Evolutionary conservation across 306 rosid genomes (phyloP).

Genomic region (Erythrophleum fordii): DNA sequence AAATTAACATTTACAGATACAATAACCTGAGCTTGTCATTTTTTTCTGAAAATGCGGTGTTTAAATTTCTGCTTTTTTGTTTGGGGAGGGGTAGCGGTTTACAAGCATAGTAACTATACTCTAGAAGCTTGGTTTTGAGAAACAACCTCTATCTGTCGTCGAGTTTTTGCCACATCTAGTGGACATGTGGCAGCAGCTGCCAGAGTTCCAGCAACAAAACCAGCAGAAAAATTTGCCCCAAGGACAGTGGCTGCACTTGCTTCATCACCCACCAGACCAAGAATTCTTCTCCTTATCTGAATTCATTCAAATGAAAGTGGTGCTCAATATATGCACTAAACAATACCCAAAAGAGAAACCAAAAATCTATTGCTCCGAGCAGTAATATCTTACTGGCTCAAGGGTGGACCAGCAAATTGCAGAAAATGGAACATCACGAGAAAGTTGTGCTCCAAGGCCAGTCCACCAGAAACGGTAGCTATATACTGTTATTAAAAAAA

Average conservation of each 20-base stretch:
- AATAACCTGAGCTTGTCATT: background rate
- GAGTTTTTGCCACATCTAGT: constrained; percentile 91
- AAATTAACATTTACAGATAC: background rate
- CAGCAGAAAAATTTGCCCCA: constrained; percentile 86
- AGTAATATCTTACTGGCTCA: constrained; percentile 74
- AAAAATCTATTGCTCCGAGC: background rate
- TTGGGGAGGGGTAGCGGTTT: background rate
- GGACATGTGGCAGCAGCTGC: constrained; percentile 97
- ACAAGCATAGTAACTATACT: background rate
- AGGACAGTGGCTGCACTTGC: constrained; percentile 61
- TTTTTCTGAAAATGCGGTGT: background rate
- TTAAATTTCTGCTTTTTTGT: constrained; percentile 17
- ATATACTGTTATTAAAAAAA: constrained; percentile 57
- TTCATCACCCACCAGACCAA: constrained; percentile 65
- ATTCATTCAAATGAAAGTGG: constrained; percentile 25
- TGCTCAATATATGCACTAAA: constrained; percentile 39
- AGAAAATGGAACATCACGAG: constrained; percentile 96
- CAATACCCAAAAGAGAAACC: constrained; percentile 24
- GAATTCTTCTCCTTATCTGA: constrained; percentile 71
- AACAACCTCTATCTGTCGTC: constrained; percentile 88
- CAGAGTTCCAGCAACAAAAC: constrained; percentile 85
- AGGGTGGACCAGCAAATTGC: constrained; percentile 97
- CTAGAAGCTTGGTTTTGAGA: constrained; percentile 37
- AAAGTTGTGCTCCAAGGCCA: constrained; percentile 97
- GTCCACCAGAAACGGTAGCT: constrained; percentile 84